Conservation (phyloP, 228 moss, liverwort and hornwort species). For the Sphagnum magellanicum region DNA sequence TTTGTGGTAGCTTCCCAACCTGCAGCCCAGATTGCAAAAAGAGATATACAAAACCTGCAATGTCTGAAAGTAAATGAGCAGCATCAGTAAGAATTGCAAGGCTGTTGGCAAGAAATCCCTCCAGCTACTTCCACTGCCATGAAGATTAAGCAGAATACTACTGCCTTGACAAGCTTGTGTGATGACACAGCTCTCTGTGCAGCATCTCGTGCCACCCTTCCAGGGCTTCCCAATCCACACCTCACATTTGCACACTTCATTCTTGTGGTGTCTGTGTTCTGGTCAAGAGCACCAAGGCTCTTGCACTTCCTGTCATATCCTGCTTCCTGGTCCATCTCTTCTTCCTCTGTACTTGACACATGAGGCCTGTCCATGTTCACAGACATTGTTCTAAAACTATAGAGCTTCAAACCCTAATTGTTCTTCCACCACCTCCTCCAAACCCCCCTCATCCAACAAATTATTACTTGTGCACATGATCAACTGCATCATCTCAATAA, state of each 20-base stretch:
- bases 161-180: conserved; percentile 47
- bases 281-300: conserved; percentile 3
- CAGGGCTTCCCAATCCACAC: conserved; percentile 28
- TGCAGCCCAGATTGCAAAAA: conserved; percentile 71
- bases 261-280: conserved; percentile 13
- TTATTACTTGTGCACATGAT: no score
- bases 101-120: conserved; percentile 58
- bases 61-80: conserved; percentile 73
- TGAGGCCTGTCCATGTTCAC: conserved; percentile 5
- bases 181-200: conserved; percentile 24
- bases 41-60: conserved; percentile 73
- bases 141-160: conserved; percentile 55
- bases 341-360: background rate
- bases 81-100: conserved; percentile 81
- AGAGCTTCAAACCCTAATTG: no score
- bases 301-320: conserved; percentile 1
- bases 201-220: conserved; percentile 21
- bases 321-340: conserved; percentile 10
- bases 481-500: no score
- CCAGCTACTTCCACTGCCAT: conserved; percentile 74
- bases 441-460: no score
- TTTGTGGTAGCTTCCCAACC: conserved; percentile 70
- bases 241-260: conserved; percentile 40
- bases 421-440: no score
- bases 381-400: conserved; percentile 10